phyloP scores from a whole-genome alignment of 2,329 filamentous ascomycete genomes.

The Didymella keratinophila region DNA sequence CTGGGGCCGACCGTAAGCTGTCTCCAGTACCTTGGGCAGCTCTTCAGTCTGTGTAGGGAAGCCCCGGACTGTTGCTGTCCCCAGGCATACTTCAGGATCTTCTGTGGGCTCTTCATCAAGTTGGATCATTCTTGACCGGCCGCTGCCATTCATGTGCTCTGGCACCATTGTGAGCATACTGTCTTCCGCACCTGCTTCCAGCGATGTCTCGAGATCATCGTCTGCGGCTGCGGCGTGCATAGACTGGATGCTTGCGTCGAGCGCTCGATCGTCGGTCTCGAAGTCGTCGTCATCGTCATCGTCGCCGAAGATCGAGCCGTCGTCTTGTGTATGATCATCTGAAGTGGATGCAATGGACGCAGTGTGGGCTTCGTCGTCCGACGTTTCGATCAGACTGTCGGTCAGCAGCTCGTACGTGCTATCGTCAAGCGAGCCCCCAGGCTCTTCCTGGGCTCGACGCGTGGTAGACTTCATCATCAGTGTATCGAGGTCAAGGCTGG shows the following conservation, averaged over 20 bases:
- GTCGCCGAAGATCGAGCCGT: slow-evolving; percentile 44
- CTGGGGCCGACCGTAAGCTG: slow-evolving; percentile 35
- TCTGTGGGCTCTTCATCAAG: slow-evolving; percentile 36
- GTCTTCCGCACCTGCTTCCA: slow-evolving; percentile 31
- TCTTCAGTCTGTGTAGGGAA: slow-evolving; percentile 33
- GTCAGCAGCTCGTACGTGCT: slow-evolving; percentile 48
- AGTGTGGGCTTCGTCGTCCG: slow-evolving; percentile 50
- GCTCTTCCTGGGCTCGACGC: slow-evolving; percentile 36
- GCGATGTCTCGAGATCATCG: slow-evolving; percentile 28
- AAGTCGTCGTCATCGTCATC: slow-evolving; percentile 39
- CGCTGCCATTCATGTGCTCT: slow-evolving; percentile 34
- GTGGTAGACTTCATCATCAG: slow-evolving; percentile 48
- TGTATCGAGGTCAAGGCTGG: slow-evolving; percentile 43
- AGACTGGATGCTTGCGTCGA: slow-evolving; percentile 32
- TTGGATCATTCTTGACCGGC: slow-evolving; percentile 29
- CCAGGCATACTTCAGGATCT: slow-evolving; percentile 25
- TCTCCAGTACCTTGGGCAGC: slow-evolving; percentile 36
- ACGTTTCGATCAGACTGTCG: slow-evolving; percentile 41
- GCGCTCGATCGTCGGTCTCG: slow-evolving; percentile 30
- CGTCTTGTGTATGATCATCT: slow-evolving; percentile 45
- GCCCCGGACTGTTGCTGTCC: slow-evolving; percentile 32
- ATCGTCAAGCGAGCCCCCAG: slow-evolving; percentile 44
- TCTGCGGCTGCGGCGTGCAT: slow-evolving; percentile 28
- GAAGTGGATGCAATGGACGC: slow-evolving; percentile 47
- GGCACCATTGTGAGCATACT: slow-evolving; percentile 44